Evolutionary conservation across 805 yeast genomes (phyloP).

Genomic region (Pichia heedii): DNA sequence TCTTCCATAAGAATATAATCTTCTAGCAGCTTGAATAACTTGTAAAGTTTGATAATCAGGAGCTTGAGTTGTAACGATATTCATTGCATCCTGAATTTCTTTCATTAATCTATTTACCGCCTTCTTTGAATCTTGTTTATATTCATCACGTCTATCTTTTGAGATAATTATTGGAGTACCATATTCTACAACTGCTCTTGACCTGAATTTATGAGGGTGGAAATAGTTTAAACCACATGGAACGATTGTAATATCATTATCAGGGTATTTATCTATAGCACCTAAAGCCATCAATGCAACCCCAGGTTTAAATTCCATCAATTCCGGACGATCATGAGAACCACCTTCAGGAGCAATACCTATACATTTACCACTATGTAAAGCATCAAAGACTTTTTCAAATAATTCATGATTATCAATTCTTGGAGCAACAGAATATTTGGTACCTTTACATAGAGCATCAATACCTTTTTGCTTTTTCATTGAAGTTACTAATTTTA

Average conservation of each 20-base stretch:
- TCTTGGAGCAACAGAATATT: conserved; percentile 64
- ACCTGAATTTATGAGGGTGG: conserved; percentile 90
- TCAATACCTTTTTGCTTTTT: conserved; percentile 39
- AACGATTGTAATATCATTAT: conserved; percentile 69
- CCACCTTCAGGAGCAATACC: conserved; percentile 99
- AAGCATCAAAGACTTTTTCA: conserved; percentile 68
- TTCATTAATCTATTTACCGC: conserved; percentile 65
- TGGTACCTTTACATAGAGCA: conserved; percentile 41
- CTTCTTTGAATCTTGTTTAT: conserved; percentile 55
- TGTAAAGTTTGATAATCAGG: conserved; percentile 84
- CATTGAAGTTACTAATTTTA: conserved; percentile 63
- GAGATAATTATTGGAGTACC: conserved; percentile 74
- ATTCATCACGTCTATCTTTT: conserved; percentile 50
- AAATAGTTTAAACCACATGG: conserved; percentile 98
- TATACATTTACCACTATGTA: conserved; percentile 61
- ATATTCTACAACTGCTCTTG: conserved; percentile 91
- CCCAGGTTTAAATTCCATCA: conserved; percentile 91
- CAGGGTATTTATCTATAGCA: conserved; percentile 62
- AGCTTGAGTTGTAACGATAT: conserved; percentile 76
- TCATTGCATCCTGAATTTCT: conserved; percentile 56
- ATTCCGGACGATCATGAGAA: conserved; percentile 90
- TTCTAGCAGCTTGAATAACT: conserved; percentile 86
- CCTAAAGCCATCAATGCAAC: conserved; percentile 98
- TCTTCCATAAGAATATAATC: conserved; percentile 58
- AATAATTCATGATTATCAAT: conserved; percentile 79